Percentiles rank a stretch among this genome's conserved stretches.
Evolutionary conservation across 371 early-diverging fungal species (phyloP).

Genomic region (Mortierella polycephala): DNA sequence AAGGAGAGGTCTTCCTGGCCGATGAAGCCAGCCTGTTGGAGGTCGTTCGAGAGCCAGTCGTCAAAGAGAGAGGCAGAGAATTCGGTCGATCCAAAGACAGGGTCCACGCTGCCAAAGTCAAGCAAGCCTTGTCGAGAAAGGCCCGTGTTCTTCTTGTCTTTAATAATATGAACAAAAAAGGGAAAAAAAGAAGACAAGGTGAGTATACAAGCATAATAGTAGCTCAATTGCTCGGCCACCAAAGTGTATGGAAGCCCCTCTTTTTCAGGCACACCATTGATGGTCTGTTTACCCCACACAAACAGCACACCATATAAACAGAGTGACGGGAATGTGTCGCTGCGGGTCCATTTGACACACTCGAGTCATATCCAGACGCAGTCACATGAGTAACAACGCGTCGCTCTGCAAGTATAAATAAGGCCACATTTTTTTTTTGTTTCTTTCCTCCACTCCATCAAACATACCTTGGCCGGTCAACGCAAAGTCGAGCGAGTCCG

Average conservation of each 20-base stretch:
- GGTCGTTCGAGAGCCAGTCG: conserved; percentile 44
- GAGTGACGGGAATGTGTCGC: conserved; percentile 6
- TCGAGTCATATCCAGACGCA: background rate
- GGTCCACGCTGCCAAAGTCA: conserved; percentile 26
- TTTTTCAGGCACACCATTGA: background rate
- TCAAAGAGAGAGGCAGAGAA: conserved; percentile 33
- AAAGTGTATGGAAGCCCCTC: background rate
- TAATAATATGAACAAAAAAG: background rate
- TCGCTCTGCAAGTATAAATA: background rate
- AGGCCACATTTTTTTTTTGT: background rate
- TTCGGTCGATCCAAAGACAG: conserved; percentile 23
- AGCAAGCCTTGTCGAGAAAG: conserved; percentile 25
- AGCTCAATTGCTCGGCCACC: background rate
- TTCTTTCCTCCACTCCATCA: background rate
- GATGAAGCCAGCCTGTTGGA: conserved; percentile 29
- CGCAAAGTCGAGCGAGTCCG: conserved; percentile 35
- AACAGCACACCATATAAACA: background rate
- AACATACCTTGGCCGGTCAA: conserved; percentile 16
- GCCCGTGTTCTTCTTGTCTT: conserved; percentile 21
- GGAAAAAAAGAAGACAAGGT: conserved; percentile 4
- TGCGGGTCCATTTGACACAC: background rate
- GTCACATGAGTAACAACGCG: background rate
- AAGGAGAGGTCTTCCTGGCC: conserved; percentile 22
- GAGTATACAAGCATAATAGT: background rate
- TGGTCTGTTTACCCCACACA: background rate